Evolutionary conservation across 768 basidiomycete genomes (phyloP).

Genomic region (Agaricus blazei): DNA sequence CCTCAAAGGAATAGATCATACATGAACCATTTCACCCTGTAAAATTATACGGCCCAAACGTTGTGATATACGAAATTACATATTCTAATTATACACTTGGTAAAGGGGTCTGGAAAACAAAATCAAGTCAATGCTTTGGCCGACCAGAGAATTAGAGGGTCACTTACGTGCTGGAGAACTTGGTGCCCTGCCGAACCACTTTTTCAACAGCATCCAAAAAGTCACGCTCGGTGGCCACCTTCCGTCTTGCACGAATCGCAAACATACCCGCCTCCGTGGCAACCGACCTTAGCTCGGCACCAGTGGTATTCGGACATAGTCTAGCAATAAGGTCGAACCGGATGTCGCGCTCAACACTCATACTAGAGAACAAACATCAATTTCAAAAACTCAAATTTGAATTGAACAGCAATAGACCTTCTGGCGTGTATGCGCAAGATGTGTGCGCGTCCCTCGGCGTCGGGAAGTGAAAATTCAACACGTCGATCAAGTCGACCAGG

Average conservation of each 20-base stretch:
- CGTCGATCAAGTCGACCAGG: conserved; percentile 95
- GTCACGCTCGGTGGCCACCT: conserved; percentile 95
- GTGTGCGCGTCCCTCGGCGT: conserved; percentile 94
- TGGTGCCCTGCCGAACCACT: conserved; percentile 94
- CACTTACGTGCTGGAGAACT: conserved; percentile 94
- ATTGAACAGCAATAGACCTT: conserved; percentile 47
- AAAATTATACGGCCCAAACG: not conserved
- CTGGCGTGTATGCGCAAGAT: conserved; percentile 96
- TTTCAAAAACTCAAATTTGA: not conserved
- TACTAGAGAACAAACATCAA: conserved; percentile 41
- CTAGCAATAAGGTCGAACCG: conserved; percentile 97
- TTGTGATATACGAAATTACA: not conserved
- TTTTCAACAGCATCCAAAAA: conserved; percentile 98
- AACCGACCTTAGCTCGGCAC: conserved; percentile 95
- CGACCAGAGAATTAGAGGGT: not conserved
- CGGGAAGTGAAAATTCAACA: conserved; percentile 94
- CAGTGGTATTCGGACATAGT: conserved; percentile 96
- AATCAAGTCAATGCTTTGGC: conserved; percentile 10
- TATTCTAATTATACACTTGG: conserved; percentile 85
- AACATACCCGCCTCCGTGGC: conserved; percentile 99
- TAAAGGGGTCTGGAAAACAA: conserved; percentile 63
- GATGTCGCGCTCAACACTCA: conserved; percentile 96
- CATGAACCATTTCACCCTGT: not conserved
- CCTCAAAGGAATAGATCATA: conserved; percentile 6
- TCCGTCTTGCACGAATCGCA: conserved; percentile 93